Evolutionary conservation across 2,329 filamentous ascomycete genomes (phyloP).

Genomic region (Xylaria hypoxylon): DNA sequence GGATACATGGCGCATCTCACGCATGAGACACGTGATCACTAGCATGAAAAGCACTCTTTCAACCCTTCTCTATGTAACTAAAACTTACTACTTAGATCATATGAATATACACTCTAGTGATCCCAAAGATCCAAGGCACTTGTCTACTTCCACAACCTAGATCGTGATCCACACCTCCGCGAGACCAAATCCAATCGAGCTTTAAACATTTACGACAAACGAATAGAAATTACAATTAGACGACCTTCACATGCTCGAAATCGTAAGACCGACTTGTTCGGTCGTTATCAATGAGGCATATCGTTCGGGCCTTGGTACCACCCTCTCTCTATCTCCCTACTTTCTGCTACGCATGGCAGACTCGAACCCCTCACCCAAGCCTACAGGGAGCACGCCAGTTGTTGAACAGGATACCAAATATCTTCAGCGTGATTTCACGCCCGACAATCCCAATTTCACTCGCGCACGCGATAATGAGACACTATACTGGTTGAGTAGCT

Average conservation of each 20-base stretch:
- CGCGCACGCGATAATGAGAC: not conserved
- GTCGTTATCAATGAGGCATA: not conserved
- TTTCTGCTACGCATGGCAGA: not conserved
- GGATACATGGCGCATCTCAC: too few species aligned
- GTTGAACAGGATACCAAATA: not conserved
- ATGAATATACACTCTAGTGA: too few species aligned
- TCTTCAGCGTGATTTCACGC: slow-evolving; percentile 5
- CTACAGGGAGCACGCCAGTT: not conserved
- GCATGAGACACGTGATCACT: too few species aligned
- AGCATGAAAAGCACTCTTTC: too few species aligned
- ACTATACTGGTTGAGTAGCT: slow-evolving; percentile 10
- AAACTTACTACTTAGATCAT: too few species aligned
- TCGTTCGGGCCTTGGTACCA: not conserved
- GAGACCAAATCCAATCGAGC: not conserved
- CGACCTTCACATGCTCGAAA: not conserved
- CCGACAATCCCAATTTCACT: not conserved
- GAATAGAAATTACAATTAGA: not conserved
- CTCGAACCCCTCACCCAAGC: not conserved
- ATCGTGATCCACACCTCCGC: too few species aligned
- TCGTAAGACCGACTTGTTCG: not conserved
- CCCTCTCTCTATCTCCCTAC: not conserved
- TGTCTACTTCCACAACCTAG: too few species aligned
- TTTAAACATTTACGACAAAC: not conserved
- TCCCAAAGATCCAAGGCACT: too few species aligned
- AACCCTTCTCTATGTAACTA: too few species aligned